Evolutionary conservation across 352 stramenopile genomes (phyloP), one percentile per base, ranked within the genome.

Genomic region (Phytopythium cucurbitacearum): DNA sequence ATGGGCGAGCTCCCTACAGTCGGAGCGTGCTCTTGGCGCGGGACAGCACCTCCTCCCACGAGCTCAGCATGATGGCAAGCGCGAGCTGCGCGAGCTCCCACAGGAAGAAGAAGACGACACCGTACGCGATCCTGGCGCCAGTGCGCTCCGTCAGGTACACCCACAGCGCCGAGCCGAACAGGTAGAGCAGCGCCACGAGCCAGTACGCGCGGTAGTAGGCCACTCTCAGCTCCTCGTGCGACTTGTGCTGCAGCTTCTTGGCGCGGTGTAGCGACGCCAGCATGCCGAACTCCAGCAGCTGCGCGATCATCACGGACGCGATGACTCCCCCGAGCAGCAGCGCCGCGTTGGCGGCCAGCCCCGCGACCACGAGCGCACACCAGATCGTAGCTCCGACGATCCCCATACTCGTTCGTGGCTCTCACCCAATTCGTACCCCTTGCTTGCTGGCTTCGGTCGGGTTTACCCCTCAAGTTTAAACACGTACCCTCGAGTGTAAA

Each of bases 201-300:
- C 80, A 91, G 53, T 85, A 91, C 36, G 59, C 48, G 46, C 80
- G 76, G 59, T 91, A 89, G 58, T 88, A 89, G 36, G 71, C 49
- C 33, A 65, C 40, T 8, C 57, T 60, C n/a, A 88, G 61, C 38
- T 69, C 58, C 12, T 56, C 58, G 40, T 76, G 59, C 42, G 57
- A 65, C 46, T 63, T 66, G 32, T 50, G 40, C 41, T 66, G 66
- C 52, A 73, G 59, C 70, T 73, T 77, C 44, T 85, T 73, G 48
- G 73, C 79, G 48, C 76, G 73, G 46, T 73, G 53, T 16, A 76
- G 47, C 8, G 71, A 74, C 33, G 60, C 60, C 38, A 82, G 50
- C 48, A 54, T 28, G 37, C 48, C 48, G 48, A 39, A 12, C 48
- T 54, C 48, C 48, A 91, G 67, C 47, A 75, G 82, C 64, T 91